phyloP scores from a whole-genome alignment of 2,329 filamentous ascomycete genomes.

The Talaromyces marneffei region DNA sequence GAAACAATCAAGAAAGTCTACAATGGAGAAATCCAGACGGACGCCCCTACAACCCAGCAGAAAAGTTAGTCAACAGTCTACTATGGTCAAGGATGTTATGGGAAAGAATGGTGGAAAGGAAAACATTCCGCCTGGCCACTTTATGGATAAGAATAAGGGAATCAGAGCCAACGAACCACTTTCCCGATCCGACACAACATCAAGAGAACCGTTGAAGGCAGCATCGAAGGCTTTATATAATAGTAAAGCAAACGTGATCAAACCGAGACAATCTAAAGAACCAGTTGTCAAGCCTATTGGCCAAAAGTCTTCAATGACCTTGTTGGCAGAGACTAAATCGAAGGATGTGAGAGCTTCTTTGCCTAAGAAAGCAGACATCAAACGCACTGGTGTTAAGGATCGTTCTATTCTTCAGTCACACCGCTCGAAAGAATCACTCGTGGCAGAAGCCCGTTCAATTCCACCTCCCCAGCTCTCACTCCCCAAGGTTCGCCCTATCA shows the following conservation, averaged over 20 bases:
- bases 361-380: neutral
- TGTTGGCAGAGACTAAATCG: neutral
- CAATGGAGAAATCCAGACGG: conserved; percentile 25
- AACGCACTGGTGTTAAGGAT: neutral
- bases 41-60: conserved; percentile 44
- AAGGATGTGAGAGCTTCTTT: neutral
- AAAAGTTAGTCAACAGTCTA: conserved; percentile 37
- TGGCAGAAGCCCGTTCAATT: conserved; percentile 10
- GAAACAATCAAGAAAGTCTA: conserved; percentile 23
- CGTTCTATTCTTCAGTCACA: neutral
- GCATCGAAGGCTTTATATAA: conserved; percentile 9
- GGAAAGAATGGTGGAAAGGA: conserved; percentile 57
- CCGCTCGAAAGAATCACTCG: conserved; percentile 7
- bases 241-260: neutral
- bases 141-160: conserved; percentile 18
- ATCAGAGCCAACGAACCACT: conserved; percentile 16
- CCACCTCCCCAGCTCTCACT: conserved; percentile 27
- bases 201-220: conserved; percentile 27
- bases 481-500: conserved; percentile 24
- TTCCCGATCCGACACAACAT: conserved; percentile 13
- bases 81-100: conserved; percentile 41
- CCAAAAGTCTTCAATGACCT: neutral
- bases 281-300: neutral
- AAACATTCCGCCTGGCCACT: conserved; percentile 51
- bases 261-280: neutral